These are phyloP conservation scores for Lipomyces sp. DNA, from an alignment of 805 yeast species.

Conservation along the genomic window DNA sequence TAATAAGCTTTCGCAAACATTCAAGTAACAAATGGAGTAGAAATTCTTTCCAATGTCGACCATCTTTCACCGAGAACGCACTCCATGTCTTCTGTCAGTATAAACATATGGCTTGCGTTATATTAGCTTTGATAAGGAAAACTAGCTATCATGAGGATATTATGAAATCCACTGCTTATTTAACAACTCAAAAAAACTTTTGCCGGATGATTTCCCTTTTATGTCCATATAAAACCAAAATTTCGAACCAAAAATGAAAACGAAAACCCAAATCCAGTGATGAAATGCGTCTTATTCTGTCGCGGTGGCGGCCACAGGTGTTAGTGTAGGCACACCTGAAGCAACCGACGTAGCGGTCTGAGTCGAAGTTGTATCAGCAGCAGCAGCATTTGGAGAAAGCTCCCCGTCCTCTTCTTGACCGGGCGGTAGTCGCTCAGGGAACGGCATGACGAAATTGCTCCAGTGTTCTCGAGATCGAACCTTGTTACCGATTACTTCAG, in stretches of 20 bases:
- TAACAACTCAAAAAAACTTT: constrained; percentile 3
- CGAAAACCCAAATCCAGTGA: constrained; percentile 1
- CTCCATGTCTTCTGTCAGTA: not conserved
- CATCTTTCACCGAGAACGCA: not conserved
- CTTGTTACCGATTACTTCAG: constrained; percentile 58
- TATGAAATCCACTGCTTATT: not conserved
- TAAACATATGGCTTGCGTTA: not conserved
- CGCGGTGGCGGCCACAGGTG: not conserved
- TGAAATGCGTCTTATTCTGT: not conserved
- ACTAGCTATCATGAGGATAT: not conserved
- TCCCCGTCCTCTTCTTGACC: constrained; percentile 52
- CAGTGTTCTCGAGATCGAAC: constrained; percentile 65
- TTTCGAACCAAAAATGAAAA: not conserved
- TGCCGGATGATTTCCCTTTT: not conserved
- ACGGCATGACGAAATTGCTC: constrained; percentile 71
- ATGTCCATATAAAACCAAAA: not conserved
- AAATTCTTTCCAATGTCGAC: not conserved
- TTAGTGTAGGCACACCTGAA: not conserved
- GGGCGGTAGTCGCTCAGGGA: constrained; percentile 52
- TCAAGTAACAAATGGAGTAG: not conserved
- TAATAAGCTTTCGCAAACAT: not conserved
- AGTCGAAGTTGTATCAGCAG: not conserved
- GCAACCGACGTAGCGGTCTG: not conserved
- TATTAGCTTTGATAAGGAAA: not conserved
- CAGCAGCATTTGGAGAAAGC: not conserved